A percentile compares a stretch with the other conserved stretches of the same genome.
Evolutionary conservation across 805 yeast species (phyloP).

Genomic region (Scheffersomyces lignosus): DNA sequence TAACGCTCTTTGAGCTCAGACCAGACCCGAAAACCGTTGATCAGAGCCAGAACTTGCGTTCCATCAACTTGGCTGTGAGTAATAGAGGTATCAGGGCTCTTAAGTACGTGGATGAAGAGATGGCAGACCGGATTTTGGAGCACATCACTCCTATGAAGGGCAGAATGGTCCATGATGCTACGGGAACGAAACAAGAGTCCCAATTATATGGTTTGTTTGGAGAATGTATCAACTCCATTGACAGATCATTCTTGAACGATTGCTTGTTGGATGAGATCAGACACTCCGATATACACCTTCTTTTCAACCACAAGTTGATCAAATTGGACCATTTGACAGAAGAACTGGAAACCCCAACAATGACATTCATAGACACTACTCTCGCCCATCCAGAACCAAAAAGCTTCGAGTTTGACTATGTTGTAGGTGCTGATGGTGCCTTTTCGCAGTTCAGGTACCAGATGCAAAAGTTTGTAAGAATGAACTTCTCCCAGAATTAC

Average conservation of each 20-base stretch:
- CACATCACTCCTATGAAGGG: constrained; percentile 84
- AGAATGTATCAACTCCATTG: constrained; percentile 83
- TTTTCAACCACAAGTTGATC: constrained; percentile 59
- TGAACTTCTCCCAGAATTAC: constrained; percentile 74
- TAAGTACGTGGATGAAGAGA: constrained; percentile 54
- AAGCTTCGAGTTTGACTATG: constrained; percentile 47
- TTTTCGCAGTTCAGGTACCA: constrained; percentile 71
- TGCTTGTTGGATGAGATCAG: constrained; percentile 61
- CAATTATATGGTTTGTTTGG: constrained; percentile 82
- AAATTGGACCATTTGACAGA: constrained; percentile 30
- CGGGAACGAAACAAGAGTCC: constrained; percentile 58
- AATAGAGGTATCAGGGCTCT: constrained; percentile 78
- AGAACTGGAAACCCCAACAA: constrained; percentile 15
- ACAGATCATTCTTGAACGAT: constrained; percentile 68
- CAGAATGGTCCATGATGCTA: constrained; percentile 77
- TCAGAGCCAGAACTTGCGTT: constrained; percentile 46
- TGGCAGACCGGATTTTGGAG: constrained; percentile 56
- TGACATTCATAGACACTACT: constrained; percentile 20
- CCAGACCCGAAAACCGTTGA: constrained; percentile 55
- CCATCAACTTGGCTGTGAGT: constrained; percentile 88
- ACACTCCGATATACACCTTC: constrained; percentile 41
- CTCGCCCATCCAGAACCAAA: constrained; percentile 16
- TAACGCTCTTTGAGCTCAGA: constrained; percentile 71
- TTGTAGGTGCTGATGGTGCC: constrained; percentile 87
- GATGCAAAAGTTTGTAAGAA: constrained; percentile 62